Base-by-base conservation (phyloP, 2,329 filamentous ascomycete genomes). In the Penicillium expansum region DNA sequence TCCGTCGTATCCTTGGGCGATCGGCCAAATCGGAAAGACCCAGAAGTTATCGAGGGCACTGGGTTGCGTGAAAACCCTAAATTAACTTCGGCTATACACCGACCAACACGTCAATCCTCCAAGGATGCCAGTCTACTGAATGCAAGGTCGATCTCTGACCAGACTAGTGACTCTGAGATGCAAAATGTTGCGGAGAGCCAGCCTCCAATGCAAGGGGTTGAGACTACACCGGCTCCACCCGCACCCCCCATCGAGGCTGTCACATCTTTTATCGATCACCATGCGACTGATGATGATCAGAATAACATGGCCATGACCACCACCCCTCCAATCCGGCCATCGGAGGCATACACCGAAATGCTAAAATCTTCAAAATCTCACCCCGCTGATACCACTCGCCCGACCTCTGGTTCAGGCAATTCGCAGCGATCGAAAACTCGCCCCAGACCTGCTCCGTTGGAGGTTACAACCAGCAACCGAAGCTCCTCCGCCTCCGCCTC, bases 41-140 rank as follows among this genome's bases (percentile, higher is more conserved):
- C 60, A 9, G 69, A 74, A 54, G 51, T 69, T 4, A 69, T 74
- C 38, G 71, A 74, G 58, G 72, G 68, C 10, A 68, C 63, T 43
- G 71, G 70, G 22, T 66, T 64, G 54, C 60, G 60, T 35, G 71
- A 72, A 48, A 68, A 68, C 54, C 69, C 69, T 7, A 69, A 57
- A 50, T 48, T 67, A 52, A 61, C 63, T 24, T 64, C 59, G 48
- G 59, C 63, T 18, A 60, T 67, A 39, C 67, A 72, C 50, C 66
- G 70, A 55, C 71, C 71, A 16, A 69, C 63, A 54, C 67, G 68
- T 42, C 69, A 65, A 49, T 49, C 67, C 30, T 70, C 67, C 57
- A 69, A 51, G 56, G 68, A 69, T 53, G 39, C 58, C 53, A 49
- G 61, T 22, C 58, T 50, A 18, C 58, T 60, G 43, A 61, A 66